Evolutionary conservation across 805 yeast genomes (phyloP).

Genomic region (Starmerella davenportii): DNA sequence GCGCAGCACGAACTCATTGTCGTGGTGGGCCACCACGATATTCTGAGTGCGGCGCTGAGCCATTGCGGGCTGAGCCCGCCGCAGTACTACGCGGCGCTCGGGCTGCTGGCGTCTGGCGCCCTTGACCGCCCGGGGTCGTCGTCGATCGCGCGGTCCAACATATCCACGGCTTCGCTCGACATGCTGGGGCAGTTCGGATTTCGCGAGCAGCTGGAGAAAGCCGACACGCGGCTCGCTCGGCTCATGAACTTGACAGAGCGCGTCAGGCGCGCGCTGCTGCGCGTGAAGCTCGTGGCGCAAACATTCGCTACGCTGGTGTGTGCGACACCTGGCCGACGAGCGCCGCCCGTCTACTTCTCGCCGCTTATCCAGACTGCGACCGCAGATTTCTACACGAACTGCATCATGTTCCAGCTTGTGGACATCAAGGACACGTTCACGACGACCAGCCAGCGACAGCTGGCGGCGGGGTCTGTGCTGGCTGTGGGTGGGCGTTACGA

Average conservation of each 20-base stretch:
- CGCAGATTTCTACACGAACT: slow-evolving; percentile 48
- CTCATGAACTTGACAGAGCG: slow-evolving; percentile 59
- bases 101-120: slow-evolving; percentile 55
- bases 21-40: slow-evolving; percentile 62
- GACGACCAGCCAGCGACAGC: background rate
- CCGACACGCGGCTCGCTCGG: slow-evolving; percentile 43
- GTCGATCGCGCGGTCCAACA: slow-evolving; percentile 45
- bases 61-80: slow-evolving; percentile 66
- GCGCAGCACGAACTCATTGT: slow-evolving; percentile 38
- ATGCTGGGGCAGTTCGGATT: slow-evolving; percentile 72
- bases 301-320: slow-evolving; percentile 21
- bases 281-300: slow-evolving; percentile 41
- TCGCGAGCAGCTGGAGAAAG: slow-evolving; percentile 44
- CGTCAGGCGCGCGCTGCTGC: slow-evolving; percentile 44
- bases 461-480: slow-evolving; percentile 28
- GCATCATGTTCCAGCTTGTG: slow-evolving; percentile 75
- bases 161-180: slow-evolving; percentile 65
- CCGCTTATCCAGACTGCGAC: slow-evolving; percentile 70
- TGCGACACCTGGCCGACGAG: slow-evolving; percentile 38
- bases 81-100: slow-evolving; percentile 48
- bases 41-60: slow-evolving; percentile 58
- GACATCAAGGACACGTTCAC: slow-evolving; percentile 26
- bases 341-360: slow-evolving; percentile 32
- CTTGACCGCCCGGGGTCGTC: slow-evolving; percentile 37
- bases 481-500: slow-evolving; percentile 96